These are phyloP conservation scores for Cladobotryum protrusum DNA, from an alignment of 2,329 filamentous ascomycete species.

Conservation along the genomic window DNA sequence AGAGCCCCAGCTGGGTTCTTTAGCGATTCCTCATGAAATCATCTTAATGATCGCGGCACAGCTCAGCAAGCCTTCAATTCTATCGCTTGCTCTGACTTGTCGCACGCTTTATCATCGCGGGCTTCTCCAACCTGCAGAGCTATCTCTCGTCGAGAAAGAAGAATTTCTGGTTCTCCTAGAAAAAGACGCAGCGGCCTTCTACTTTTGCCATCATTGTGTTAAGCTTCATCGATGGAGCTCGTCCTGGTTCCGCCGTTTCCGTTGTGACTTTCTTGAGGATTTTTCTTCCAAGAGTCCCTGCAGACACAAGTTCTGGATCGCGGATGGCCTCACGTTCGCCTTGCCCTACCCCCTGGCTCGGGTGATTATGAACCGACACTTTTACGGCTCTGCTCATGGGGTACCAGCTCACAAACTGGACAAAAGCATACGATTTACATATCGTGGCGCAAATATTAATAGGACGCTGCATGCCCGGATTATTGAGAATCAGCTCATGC, in stretches of 20 bases:
- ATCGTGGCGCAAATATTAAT: not conserved
- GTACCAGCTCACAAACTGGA: slow-evolving; percentile 1
- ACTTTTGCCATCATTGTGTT: slow-evolving; percentile 9
- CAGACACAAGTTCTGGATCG: not conserved
- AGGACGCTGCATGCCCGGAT: slow-evolving; percentile 9
- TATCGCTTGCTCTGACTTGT: slow-evolving; percentile 13
- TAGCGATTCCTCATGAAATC: slow-evolving; percentile 12
- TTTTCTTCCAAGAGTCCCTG: not conserved
- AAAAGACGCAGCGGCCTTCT: slow-evolving; percentile 4
- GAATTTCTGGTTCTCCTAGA: slow-evolving; percentile 11
- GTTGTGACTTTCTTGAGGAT: not conserved
- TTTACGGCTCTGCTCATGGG: slow-evolving; percentile 12
- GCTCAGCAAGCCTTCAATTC: slow-evolving; percentile 3
- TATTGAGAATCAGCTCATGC: slow-evolving; percentile 12
- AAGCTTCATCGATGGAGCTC: no score
- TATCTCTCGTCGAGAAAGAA: not conserved
- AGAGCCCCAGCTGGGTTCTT: not conserved
- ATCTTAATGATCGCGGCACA: slow-evolving; percentile 4
- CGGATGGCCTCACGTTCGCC: not conserved
- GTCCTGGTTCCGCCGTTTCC: not conserved
- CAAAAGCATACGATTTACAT: not conserved
- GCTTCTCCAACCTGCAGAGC: no score
- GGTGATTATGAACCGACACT: slow-evolving; percentile 13
- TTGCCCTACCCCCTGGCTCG: slow-evolving; percentile 11
- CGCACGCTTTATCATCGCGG: not conserved